A percentile compares a stretch with the other conserved stretches of the same genome.
Conservation (phyloP, 345 rosid genomes). For the Camelina sativa region DNA sequence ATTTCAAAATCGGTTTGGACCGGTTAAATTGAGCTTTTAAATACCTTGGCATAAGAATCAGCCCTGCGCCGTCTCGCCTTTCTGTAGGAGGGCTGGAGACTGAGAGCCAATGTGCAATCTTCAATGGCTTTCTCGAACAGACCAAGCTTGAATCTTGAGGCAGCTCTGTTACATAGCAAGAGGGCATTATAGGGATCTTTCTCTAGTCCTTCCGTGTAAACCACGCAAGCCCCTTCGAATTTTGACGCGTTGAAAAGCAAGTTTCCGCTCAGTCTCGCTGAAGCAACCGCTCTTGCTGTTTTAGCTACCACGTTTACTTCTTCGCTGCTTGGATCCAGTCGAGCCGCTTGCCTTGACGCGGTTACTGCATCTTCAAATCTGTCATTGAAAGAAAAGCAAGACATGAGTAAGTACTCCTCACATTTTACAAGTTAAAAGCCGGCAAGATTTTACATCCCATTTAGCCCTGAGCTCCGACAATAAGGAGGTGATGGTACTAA, state of each 20-base stretch:
- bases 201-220: constrained; percentile 82
- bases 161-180: constrained; percentile 90
- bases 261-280: constrained; percentile 75
- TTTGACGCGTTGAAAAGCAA: constrained; percentile 68
- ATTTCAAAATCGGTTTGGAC: neutral
- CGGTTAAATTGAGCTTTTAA: constrained; percentile 8
- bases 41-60: constrained; percentile 74
- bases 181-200: constrained; percentile 73
- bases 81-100: constrained; percentile 64
- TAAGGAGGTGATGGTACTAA: neutral
- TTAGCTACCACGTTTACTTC: constrained; percentile 53
- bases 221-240: constrained; percentile 63
- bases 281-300: constrained; percentile 61
- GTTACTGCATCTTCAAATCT: constrained; percentile 85
- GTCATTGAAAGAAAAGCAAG: constrained; percentile 18
- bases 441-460: neutral
- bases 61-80: constrained; percentile 91
- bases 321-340: constrained; percentile 67
- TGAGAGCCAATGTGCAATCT: constrained; percentile 79
- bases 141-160: constrained; percentile 71
- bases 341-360: constrained; percentile 70
- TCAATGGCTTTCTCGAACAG: constrained; percentile 73
- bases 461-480: too few species aligned
- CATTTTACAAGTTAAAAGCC: neutral
- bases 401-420: neutral